A percentile compares a stretch with the other conserved stretches of the same genome.
These are phyloP conservation scores for Lecanosticta acicola DNA, from an alignment of 2,329 filamentous ascomycete species.

Conservation along the genomic window DNA sequence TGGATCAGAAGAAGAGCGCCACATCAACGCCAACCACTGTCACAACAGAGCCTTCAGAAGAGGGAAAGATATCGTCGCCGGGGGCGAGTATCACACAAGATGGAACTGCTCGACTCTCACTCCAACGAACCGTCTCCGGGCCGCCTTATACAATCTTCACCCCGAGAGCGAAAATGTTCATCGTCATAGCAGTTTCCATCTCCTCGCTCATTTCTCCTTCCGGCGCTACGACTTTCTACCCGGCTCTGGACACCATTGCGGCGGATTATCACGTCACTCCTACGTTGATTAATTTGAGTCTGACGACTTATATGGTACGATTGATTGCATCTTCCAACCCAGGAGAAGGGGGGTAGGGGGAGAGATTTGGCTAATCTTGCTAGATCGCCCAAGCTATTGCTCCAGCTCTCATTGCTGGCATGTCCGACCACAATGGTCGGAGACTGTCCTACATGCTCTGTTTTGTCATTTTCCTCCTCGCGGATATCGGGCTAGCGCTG, in stretches of 20 bases:
- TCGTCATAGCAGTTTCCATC: slow-evolving; percentile 25
- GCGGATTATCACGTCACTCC: slow-evolving; percentile 43
- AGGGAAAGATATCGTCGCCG: too few species aligned
- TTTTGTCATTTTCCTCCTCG: slow-evolving; percentile 27
- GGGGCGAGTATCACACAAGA: too few species aligned
- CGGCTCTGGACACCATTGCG: slow-evolving; percentile 48
- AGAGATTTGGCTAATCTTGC: not conserved
- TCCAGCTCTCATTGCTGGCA: slow-evolving; percentile 25
- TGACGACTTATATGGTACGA: slow-evolving; percentile 57
- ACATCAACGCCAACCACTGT: too few species aligned
- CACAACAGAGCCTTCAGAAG: too few species aligned
- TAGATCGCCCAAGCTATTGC: slow-evolving; percentile 49
- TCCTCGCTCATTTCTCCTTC: slow-evolving; percentile 28
- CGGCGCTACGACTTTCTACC: slow-evolving; percentile 48
- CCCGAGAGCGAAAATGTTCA: slow-evolving; percentile 24
- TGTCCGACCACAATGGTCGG: slow-evolving; percentile 26
- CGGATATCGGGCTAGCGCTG: slow-evolving; percentile 26
- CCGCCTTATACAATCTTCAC: slow-evolving; percentile 28
- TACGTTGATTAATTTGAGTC: slow-evolving; percentile 44
- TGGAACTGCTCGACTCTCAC: too few species aligned
- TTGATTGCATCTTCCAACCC: not conserved
- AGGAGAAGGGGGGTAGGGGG: not conserved
- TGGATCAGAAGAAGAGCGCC: too few species aligned
- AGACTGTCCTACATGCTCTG: slow-evolving; percentile 25
- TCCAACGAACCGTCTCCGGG: slow-evolving; percentile 13